phyloP scores from a whole-genome alignment of 2,329 filamentous ascomycete species.

The Emericellopsis atlantica region DNA sequence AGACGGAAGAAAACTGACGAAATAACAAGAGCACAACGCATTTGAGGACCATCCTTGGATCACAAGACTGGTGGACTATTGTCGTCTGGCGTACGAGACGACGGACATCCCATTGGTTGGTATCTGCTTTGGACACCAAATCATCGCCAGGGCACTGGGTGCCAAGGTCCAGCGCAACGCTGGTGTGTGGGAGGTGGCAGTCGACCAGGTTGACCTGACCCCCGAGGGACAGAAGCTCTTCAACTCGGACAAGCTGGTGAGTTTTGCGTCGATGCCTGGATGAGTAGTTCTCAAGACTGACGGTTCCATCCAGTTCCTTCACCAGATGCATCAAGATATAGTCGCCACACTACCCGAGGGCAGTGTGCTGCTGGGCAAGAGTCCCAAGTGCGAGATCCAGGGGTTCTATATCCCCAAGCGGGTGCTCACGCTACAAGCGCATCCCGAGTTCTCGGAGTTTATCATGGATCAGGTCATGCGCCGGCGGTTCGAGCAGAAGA shows the following conservation, averaged over 20 bases:
- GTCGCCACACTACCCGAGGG: slow-evolving; percentile 24
- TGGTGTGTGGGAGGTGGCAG: slow-evolving; percentile 24
- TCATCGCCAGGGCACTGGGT: slow-evolving; percentile 27
- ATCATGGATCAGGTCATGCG: slow-evolving; percentile 24
- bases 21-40: slow-evolving; percentile 19
- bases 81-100: slow-evolving; percentile 15
- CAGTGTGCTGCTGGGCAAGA: slow-evolving; percentile 26
- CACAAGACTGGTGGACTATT: slow-evolving; percentile 24
- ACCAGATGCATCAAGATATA: slow-evolving; percentile 36
- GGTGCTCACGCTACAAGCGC: slow-evolving; percentile 31
- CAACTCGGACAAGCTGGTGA: neutral
- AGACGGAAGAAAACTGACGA: neutral
- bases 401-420: slow-evolving; percentile 24
- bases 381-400: slow-evolving; percentile 26
- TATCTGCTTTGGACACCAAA: slow-evolving; percentile 36
- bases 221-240: slow-evolving; percentile 1
- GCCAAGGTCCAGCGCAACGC: slow-evolving; percentile 22
- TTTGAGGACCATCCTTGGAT: slow-evolving; percentile 32
- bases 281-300: neutral
- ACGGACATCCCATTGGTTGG: slow-evolving; percentile 28
- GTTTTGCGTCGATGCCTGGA: neutral
- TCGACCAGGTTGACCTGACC: slow-evolving; percentile 1
- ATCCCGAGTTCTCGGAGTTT: slow-evolving; percentile 29
- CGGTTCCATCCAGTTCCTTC: slow-evolving; percentile 15
- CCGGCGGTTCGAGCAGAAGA: slow-evolving; percentile 10